A percentile compares a stretch with the other conserved stretches of the same genome.
Conservation (phyloP, 306 rosid species). For the Trifolium repens region DNA sequence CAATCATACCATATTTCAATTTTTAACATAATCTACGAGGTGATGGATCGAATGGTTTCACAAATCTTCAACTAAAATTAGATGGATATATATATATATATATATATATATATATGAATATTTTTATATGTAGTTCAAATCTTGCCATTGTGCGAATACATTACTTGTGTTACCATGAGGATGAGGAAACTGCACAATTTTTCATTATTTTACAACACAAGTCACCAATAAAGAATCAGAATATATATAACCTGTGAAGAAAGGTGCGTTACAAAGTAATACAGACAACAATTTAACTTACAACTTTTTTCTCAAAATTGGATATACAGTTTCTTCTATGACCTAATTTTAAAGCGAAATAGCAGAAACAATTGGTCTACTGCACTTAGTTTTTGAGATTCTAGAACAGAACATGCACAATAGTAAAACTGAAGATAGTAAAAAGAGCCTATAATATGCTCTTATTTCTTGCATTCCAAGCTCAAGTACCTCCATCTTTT, state of each 20-base stretch:
- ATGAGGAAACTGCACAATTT: not conserved
- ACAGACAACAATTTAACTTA: constrained; percentile 40
- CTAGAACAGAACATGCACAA: constrained; percentile 98
- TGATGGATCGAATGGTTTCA: too few species aligned
- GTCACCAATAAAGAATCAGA: constrained; percentile 41
- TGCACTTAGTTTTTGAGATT: constrained; percentile 83
- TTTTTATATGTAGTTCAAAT: not conserved
- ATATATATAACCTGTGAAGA: constrained; percentile 21
- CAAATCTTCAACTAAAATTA: too few species aligned
- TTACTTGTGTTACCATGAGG: not conserved
- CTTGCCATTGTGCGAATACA: not conserved
- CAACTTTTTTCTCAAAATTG: constrained; percentile 44
- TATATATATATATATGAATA: too few species aligned
- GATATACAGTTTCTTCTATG: constrained; percentile 45
- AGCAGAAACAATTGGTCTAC: constrained; percentile 76
- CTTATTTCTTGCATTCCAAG: constrained; percentile 98
- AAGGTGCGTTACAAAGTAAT: constrained; percentile 29
- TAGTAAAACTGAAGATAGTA: constrained; percentile 81
- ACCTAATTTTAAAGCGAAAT: constrained; percentile 59
- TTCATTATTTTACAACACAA: constrained; percentile 16
- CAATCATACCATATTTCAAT: not conserved
- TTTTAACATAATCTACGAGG: not conserved
- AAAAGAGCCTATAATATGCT: constrained; percentile 95
- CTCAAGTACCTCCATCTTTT: constrained; percentile 94
- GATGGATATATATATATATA: too few species aligned